A percentile compares a stretch with the other conserved stretches of the same genome.
These are phyloP conservation scores for Parietaria judaica DNA, from an alignment of 306 rosid genomes.

Conservation along the genomic window DNA sequence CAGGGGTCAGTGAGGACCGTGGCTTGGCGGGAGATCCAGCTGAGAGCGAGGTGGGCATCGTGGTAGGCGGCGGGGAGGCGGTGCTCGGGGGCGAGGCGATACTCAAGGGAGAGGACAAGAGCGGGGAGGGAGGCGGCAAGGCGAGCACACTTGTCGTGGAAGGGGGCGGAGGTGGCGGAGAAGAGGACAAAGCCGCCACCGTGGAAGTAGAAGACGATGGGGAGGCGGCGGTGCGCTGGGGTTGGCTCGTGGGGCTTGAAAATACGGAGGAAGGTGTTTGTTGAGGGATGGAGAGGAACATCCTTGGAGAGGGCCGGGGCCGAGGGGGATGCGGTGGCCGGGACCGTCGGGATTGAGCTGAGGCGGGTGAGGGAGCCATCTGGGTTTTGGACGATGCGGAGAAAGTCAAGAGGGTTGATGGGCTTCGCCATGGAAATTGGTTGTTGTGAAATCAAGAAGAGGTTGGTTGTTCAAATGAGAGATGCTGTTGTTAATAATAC, in stretches of 20 bases:
- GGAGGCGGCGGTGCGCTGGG: constrained; percentile 28
- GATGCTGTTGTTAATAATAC: neutral
- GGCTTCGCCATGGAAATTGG: neutral
- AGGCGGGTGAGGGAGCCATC: constrained; percentile 55
- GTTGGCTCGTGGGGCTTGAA: constrained; percentile 37
- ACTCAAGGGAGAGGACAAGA: constrained; percentile 47
- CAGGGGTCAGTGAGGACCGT: constrained; percentile 34
- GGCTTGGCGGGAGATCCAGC: constrained; percentile 39
- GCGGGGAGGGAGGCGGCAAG: constrained; percentile 27
- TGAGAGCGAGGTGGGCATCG: constrained; percentile 51
- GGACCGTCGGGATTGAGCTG: constrained; percentile 14
- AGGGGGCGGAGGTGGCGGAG: constrained; percentile 37
- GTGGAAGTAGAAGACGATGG: constrained; percentile 51
- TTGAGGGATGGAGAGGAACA: constrained; percentile 36
- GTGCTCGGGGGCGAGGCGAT: constrained; percentile 75
- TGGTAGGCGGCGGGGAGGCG: constrained; percentile 85
- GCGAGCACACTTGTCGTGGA: constrained; percentile 35
- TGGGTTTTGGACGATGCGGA: constrained; percentile 41
- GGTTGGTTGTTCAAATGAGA: too few species aligned
- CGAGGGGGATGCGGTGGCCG: constrained; percentile 20
- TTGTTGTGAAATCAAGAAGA: neutral
- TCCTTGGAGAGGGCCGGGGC: constrained; percentile 40
- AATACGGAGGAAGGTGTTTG: constrained; percentile 51
- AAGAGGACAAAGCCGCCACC: constrained; percentile 81
- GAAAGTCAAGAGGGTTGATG: constrained; percentile 34